Evolutionary conservation across 257 asterid genomes (phyloP).

Genomic region (Ajuga chamaepitys): DNA sequence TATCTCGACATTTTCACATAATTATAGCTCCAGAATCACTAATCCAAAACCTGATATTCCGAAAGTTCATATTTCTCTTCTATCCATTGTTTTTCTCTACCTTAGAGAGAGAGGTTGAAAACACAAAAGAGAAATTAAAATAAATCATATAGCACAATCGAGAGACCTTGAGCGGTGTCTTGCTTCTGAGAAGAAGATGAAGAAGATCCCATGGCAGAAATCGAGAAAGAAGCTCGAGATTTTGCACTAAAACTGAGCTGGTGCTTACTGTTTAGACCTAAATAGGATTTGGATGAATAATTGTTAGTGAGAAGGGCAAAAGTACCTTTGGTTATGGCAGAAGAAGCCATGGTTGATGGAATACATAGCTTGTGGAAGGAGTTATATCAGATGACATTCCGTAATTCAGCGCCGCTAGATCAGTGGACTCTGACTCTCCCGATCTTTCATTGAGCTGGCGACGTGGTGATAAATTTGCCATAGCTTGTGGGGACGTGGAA

Average conservation of each 20-base stretch:
- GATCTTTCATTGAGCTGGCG: too few relatives aligned
- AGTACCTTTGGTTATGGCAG: constrained; percentile 20
- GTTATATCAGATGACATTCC: neutral
- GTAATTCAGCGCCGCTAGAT: too few relatives aligned
- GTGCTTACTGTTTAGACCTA: constrained; percentile 11
- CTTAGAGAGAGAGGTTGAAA: neutral
- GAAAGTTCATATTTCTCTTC: neutral
- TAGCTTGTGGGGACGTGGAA: too few relatives aligned
- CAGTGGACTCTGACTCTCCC: too few relatives aligned
- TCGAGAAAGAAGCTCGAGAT: constrained; percentile 11
- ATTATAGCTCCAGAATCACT: neutral
- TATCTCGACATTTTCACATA: too few relatives aligned
- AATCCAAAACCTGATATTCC: neutral
- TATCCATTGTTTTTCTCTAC: neutral
- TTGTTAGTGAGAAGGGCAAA: constrained; percentile 17
- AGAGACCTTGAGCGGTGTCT: constrained; percentile 54
- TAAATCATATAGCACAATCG: neutral
- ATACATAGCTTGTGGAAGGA: neutral
- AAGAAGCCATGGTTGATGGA: constrained; percentile 34
- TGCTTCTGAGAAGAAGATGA: constrained; percentile 66
- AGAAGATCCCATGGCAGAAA: constrained; percentile 81
- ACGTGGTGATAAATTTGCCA: too few relatives aligned
- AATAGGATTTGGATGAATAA: constrained; percentile 32
- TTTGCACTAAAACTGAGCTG: constrained; percentile 21
- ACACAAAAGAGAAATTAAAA: neutral